phyloP scores from a whole-genome alignment of 2,329 filamentous ascomycete species.

The Aspergillus sp. region DNA sequence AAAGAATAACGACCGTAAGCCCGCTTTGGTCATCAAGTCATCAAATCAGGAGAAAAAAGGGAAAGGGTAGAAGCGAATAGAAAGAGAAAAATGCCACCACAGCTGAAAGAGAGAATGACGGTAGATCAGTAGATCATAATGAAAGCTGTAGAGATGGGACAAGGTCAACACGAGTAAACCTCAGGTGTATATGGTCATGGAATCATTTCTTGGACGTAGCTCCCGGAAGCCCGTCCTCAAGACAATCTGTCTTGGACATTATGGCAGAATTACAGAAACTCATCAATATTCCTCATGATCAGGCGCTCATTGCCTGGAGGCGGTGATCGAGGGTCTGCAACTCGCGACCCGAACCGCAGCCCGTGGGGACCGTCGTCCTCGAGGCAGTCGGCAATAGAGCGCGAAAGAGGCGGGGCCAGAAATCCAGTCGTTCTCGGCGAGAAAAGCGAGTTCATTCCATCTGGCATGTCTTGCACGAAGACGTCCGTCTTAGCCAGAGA shows the following conservation, averaged over 20 bases:
- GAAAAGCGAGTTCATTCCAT: slow-evolving; percentile 41
- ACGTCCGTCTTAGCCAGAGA: slow-evolving; percentile 39
- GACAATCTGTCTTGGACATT: slow-evolving; percentile 13
- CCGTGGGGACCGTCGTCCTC: slow-evolving; percentile 16
- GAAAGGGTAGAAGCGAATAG: slow-evolving; percentile 3
- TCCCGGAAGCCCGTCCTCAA: slow-evolving; percentile 4
- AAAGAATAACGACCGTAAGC: slow-evolving; percentile 38
- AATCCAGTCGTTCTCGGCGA: slow-evolving; percentile 50
- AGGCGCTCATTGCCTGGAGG: slow-evolving; percentile 40
- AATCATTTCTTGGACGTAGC: slow-evolving; percentile 31
- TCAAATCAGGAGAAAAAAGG: slow-evolving; percentile 26
- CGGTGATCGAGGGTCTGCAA: slow-evolving; percentile 45
- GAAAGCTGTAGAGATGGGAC: slow-evolving; percentile 10
- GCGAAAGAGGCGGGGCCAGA: slow-evolving; percentile 39
- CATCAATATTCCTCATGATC: slow-evolving; percentile 50
- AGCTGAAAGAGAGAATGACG: slow-evolving; percentile 13
- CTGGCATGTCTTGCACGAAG: slow-evolving; percentile 42
- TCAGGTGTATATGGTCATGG: slow-evolving; percentile 29
- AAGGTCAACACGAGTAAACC: slow-evolving; percentile 19
- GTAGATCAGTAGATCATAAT: slow-evolving; percentile 10
- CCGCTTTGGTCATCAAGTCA: slow-evolving; percentile 46
- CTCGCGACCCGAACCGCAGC: slow-evolving; percentile 23
- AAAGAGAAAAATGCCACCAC: slow-evolving; percentile 11
- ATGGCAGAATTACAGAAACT: slow-evolving; percentile 41
- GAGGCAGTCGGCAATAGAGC: slow-evolving; percentile 34